Evolutionary conservation across 495 filamentous ascomycete species (phyloP).

Genomic region (Sordaria brevicollis): DNA sequence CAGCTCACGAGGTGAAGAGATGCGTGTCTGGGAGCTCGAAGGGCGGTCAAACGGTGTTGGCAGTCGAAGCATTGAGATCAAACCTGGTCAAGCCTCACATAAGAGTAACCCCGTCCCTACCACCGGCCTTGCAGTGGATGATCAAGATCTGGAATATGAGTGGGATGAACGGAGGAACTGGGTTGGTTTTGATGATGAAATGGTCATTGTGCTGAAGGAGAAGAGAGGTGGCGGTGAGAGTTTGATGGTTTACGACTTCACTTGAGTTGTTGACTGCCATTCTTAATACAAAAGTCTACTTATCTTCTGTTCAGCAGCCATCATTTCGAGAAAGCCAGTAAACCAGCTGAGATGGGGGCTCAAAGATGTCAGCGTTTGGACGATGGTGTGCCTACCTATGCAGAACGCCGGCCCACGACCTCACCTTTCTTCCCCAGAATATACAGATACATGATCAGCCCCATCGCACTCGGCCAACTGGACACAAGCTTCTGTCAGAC

Average conservation of each 20-base stretch:
- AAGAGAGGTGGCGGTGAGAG: constrained; percentile 54
- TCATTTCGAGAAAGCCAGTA: not conserved
- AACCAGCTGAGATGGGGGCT: too few relatives aligned
- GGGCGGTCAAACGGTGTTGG: constrained; percentile 38
- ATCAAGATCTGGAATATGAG: not conserved
- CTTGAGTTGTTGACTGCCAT: constrained; percentile 29
- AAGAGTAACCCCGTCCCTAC: constrained; percentile 4
- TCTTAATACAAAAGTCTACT: not conserved
- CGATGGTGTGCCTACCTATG: not conserved
- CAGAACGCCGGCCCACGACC: not conserved
- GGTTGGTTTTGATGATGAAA: constrained; percentile 90
- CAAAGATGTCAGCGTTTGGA: not conserved
- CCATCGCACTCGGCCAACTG: not conserved
- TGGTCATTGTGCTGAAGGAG: constrained; percentile 77
- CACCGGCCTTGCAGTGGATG: not conserved
- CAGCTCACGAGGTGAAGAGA: constrained; percentile 68
- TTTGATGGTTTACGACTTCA: constrained; percentile 89
- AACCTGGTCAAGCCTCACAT: constrained; percentile 27
- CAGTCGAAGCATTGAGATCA: constrained; percentile 31
- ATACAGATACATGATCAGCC: not conserved
- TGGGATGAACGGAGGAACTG: constrained; percentile 42
- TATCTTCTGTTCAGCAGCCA: not conserved
- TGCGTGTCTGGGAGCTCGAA: constrained; percentile 93
- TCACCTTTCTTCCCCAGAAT: not conserved
- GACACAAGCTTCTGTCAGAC: not conserved